Percentiles rank a stretch among this genome's conserved stretches.
Evolutionary conservation across 176 grass and related monocot species (phyloP).

Genomic region (Triticum turgidum): DNA sequence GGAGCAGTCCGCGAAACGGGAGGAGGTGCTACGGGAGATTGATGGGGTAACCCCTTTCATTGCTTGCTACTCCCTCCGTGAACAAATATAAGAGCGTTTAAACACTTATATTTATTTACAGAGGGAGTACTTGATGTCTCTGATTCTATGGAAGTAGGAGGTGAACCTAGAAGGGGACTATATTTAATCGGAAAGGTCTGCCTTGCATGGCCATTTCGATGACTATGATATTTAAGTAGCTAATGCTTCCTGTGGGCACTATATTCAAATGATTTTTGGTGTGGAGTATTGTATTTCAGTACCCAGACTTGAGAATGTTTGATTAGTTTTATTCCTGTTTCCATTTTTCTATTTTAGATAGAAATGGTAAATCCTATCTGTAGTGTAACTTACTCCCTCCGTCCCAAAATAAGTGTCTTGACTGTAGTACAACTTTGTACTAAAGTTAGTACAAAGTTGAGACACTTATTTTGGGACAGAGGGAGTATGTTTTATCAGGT

Average conservation of each 20-base stretch:
- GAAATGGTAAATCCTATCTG: not conserved
- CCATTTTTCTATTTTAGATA: not conserved
- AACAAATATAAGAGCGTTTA: no score
- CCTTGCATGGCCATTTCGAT: not conserved
- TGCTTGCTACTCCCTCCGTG: not conserved
- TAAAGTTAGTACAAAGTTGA: no score
- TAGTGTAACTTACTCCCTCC: not conserved
- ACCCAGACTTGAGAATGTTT: not conserved
- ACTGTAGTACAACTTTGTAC: no score
- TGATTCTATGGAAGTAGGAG: not conserved
- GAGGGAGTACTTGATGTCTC: not conserved
- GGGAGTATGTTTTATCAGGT: not conserved
- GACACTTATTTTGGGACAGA: no score
- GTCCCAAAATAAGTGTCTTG: no score
- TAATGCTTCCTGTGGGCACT: not conserved
- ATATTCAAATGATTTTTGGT: not conserved
- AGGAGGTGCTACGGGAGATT: slow-evolving; percentile 76
- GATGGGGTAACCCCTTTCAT: slow-evolving; percentile 40
- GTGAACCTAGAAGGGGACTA: not conserved
- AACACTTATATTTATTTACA: no score
- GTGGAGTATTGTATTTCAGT: slow-evolving; percentile 1
- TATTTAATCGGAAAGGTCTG: not conserved
- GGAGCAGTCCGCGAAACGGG: slow-evolving; percentile 70
- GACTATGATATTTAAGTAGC: not conserved
- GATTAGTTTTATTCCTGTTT: not conserved